Conservation (phyloP, 2,329 filamentous ascomycete species). For the Colletotrichum ledebouriae region DNA sequence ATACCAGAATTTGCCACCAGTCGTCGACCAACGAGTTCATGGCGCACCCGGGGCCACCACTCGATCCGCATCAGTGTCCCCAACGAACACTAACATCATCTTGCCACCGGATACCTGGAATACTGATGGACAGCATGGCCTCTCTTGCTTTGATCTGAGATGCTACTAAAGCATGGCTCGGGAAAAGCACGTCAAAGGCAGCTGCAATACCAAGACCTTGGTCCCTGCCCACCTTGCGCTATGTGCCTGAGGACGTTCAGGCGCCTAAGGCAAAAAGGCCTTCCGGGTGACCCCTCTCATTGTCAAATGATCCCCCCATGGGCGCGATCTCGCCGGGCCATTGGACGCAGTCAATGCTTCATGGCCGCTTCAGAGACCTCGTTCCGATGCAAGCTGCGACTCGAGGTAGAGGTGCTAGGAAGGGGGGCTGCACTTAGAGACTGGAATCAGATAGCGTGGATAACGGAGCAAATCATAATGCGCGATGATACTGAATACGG, state of each 20-base stretch:
- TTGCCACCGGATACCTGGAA: background rate
- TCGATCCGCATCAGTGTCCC: background rate
- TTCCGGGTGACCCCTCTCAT: background rate
- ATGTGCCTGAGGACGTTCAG: background rate
- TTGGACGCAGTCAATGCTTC: background rate
- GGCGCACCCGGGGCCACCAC: background rate
- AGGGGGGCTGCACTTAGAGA: background rate
- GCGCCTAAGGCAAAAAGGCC: background rate
- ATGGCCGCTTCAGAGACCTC: background rate
- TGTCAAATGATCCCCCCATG: background rate
- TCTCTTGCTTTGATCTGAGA: background rate
- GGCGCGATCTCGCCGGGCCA: background rate
- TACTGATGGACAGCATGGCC: background rate
- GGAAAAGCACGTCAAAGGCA: background rate
- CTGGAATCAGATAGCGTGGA: slow-evolving; percentile 1
- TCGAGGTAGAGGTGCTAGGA: background rate
- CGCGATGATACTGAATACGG: background rate
- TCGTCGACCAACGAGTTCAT: too few species aligned
- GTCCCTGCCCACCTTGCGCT: background rate
- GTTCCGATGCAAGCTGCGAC: slow-evolving; percentile 1
- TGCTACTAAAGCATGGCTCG: background rate
- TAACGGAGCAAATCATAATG: background rate
- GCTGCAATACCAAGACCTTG: background rate
- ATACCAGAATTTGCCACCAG: too few species aligned
- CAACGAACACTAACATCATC: background rate